phyloP scores from a whole-genome alignment of 2,329 filamentous ascomycete genomes.

The Rugonectria rugulosa region DNA sequence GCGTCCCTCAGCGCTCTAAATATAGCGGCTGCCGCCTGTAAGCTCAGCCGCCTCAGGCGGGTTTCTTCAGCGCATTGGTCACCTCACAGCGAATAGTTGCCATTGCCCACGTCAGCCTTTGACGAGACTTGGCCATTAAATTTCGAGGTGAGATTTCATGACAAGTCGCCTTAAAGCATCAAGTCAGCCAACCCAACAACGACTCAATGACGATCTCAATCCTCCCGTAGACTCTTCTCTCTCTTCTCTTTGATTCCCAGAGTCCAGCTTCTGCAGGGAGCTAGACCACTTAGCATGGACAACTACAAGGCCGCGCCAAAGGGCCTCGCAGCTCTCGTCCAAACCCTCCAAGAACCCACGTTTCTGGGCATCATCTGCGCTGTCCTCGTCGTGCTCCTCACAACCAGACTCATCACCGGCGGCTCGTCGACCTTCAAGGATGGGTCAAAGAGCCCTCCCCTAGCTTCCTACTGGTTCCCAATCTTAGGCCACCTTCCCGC shows the following conservation, averaged over 20 bases:
- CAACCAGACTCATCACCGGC: constrained; percentile 36
- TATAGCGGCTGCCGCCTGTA: constrained; percentile 9
- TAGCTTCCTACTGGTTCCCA: constrained; percentile 47
- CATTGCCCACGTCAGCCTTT: constrained; percentile 21
- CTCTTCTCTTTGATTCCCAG: no score
- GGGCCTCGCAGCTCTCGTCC: constrained; percentile 29
- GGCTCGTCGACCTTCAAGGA: constrained; percentile 49
- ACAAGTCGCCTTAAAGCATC: constrained; percentile 26
- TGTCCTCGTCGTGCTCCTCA: constrained; percentile 36
- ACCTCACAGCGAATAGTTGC: constrained; percentile 1
- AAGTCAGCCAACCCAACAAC: background rate
- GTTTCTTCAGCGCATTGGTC: constrained; percentile 4
- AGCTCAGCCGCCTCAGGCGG: background rate
- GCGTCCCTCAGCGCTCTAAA: background rate
- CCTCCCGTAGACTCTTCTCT: background rate
- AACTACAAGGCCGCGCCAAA: constrained; percentile 18
- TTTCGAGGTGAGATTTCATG: constrained; percentile 17
- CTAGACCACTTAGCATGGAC: constrained; percentile 23
- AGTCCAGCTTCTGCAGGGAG: background rate
- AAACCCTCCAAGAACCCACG: constrained; percentile 33
- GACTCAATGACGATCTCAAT: background rate
- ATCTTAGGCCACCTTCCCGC: constrained; percentile 46
- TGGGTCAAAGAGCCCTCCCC: constrained; percentile 33
- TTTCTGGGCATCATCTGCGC: constrained; percentile 34
- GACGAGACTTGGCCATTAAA: constrained; percentile 16